A percentile compares a stretch with the other conserved stretches of the same genome.
phyloP scores from a whole-genome alignment of 352 stramenopile species.

The Phytopythium litorale region DNA sequence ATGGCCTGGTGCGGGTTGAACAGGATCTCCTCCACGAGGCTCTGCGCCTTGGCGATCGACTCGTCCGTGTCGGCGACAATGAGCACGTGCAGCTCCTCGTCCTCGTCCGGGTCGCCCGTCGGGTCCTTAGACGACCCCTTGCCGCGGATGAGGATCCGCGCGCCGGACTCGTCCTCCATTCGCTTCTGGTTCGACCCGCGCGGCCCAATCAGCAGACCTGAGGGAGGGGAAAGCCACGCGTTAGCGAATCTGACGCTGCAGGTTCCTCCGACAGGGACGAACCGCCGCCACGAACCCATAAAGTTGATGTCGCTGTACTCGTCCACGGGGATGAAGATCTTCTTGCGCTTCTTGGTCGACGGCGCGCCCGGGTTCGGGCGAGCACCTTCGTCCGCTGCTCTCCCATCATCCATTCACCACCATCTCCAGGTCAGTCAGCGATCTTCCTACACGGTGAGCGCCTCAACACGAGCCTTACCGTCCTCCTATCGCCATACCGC shows the following conservation, averaged over 20 bases:
- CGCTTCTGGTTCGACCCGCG: conserved; percentile 90
- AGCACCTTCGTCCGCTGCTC: conserved; percentile 29
- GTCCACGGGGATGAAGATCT: conserved; percentile 90
- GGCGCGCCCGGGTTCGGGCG: conserved; percentile 29
- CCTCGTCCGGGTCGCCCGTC: conserved; percentile 78
- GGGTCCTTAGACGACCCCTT: conserved; percentile 84
- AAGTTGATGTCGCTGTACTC: conserved; percentile 94
- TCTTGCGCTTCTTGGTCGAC: conserved; percentile 82
- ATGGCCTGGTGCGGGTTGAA: conserved; percentile 90
- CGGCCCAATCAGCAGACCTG: conserved; percentile 85
- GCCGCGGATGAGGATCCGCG: conserved; percentile 90
- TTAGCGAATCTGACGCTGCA: neutral
- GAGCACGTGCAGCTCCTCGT: conserved; percentile 88
- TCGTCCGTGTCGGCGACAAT: conserved; percentile 91
- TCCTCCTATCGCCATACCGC: conserved; percentile 28
- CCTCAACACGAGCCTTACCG: conserved; percentile 16
- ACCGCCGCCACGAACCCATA: conserved; percentile 49
- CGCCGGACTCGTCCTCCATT: conserved; percentile 90
- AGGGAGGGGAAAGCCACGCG: neutral
- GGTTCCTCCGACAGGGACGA: neutral
- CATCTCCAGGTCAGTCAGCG: neutral
- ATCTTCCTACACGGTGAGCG: neutral
- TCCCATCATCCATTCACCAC: neutral
- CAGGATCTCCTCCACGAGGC: conserved; percentile 87
- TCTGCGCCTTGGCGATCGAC: conserved; percentile 80